Percentiles rank a stretch among this genome's conserved stretches.
Conservation (phyloP, 345 rosid species). For the Brassica carinata region DNA sequence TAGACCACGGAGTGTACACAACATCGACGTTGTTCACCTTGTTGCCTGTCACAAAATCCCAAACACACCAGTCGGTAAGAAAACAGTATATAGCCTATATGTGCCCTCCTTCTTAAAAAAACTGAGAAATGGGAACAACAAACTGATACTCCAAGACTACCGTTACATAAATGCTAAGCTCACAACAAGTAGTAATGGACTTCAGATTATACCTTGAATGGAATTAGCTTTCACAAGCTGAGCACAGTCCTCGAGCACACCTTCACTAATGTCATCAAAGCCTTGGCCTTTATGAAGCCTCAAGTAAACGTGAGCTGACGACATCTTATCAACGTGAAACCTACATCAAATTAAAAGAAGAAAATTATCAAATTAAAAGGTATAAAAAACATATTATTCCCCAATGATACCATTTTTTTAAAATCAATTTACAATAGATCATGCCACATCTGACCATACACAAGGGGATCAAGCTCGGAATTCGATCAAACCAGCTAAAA, state of each 20-base stretch:
- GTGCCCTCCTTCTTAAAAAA: constrained; percentile 37
- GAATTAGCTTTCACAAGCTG: constrained; percentile 99
- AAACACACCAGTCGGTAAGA: constrained; percentile 33
- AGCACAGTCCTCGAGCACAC: constrained; percentile 86
- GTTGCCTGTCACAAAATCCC: constrained; percentile 66
- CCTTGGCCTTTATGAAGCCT: constrained; percentile 88
- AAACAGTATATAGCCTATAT: constrained; percentile 36
- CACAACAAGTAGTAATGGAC: neutral
- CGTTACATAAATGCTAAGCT: neutral
- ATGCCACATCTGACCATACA: neutral
- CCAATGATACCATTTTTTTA: neutral
- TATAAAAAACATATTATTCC: neutral
- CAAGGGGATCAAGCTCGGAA: constrained; percentile 4
- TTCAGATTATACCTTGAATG: constrained; percentile 66
- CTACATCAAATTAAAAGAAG: constrained; percentile 43
- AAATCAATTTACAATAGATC: constrained; percentile 14
- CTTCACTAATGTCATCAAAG: constrained; percentile 82
- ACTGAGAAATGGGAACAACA: constrained; percentile 32
- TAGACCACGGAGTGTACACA: constrained; percentile 96
- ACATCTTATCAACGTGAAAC: constrained; percentile 99
- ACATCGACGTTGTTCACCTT: constrained; percentile 93
- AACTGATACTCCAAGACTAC: constrained; percentile 27
- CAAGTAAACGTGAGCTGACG: constrained; percentile 96
- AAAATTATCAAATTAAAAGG: neutral
- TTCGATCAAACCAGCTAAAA: constrained; percentile 1